Percentiles rank a stretch among this genome's conserved stretches.
phyloP scores from a whole-genome alignment of 2,329 filamentous ascomycete species.

The Beauveria scarabaeidicola region DNA sequence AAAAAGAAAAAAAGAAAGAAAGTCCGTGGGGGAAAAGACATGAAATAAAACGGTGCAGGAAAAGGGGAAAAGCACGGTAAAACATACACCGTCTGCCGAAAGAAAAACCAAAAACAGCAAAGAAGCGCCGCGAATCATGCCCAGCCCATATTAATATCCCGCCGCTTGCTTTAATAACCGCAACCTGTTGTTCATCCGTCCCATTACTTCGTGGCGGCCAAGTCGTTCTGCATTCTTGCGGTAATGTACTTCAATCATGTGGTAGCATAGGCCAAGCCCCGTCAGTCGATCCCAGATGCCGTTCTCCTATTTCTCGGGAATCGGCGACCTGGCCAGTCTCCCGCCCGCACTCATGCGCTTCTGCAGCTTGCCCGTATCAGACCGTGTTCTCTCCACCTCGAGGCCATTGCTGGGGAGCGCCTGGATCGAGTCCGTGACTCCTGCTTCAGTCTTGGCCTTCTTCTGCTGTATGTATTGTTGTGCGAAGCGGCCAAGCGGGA shows the following conservation, averaged over 20 bases:
- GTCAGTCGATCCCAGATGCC: constrained; percentile 31
- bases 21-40: not conserved
- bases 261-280: constrained; percentile 29
- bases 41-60: not conserved
- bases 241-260: constrained; percentile 23
- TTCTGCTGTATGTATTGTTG: constrained; percentile 81
- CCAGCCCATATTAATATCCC: not conserved
- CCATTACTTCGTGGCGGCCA: constrained; percentile 3
- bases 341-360: constrained; percentile 75
- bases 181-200: constrained; percentile 5
- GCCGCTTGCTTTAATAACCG: not conserved
- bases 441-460: constrained; percentile 37
- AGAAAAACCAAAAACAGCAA: not conserved
- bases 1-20: too few relatives aligned
- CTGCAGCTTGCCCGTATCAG: constrained; percentile 56
- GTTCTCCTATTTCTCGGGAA: constrained; percentile 50
- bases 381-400: constrained; percentile 41
- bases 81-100: not conserved
- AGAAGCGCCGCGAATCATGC: not conserved
- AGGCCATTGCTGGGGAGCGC: constrained; percentile 45
- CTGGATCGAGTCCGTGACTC: constrained; percentile 49
- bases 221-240: constrained; percentile 16
- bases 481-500: constrained; percentile 74
- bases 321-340: constrained; percentile 56
- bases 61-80: not conserved